Percentiles rank a stretch among this genome's conserved stretches.
phyloP scores from a whole-genome alignment of 2,329 filamentous ascomycete species.

The Fusarium sp. region DNA sequence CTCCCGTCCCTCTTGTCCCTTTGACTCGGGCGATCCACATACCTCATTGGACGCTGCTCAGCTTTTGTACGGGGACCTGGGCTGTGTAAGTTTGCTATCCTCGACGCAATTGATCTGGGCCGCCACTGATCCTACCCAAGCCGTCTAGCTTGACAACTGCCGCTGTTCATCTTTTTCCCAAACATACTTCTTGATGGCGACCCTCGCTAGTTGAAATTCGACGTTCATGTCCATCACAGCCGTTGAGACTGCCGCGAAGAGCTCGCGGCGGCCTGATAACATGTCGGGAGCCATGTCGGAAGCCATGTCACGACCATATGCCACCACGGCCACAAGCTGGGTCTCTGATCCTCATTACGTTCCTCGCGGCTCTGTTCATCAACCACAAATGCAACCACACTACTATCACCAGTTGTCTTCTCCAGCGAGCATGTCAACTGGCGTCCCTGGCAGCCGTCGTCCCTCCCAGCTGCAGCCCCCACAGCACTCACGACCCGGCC shows the following conservation, averaged over 20 bases:
- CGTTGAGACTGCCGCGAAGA: constrained; percentile 32
- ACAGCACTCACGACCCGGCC: constrained; percentile 16
- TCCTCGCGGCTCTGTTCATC: constrained; percentile 39
- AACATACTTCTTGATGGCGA: constrained; percentile 25
- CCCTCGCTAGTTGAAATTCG: constrained; percentile 17
- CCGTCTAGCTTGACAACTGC: constrained; percentile 29
- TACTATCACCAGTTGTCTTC: constrained; percentile 46
- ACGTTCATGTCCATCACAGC: constrained; percentile 39
- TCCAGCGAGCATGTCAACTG: constrained; percentile 40
- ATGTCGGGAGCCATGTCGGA: constrained; percentile 29
- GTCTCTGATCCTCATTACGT: constrained; percentile 33
- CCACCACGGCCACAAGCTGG: constrained; percentile 34
- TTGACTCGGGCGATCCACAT: constrained; percentile 30
- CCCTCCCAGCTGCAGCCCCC: constrained; percentile 25
- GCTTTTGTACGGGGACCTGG: constrained; percentile 27
- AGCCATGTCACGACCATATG: constrained; percentile 43
- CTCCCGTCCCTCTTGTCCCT: constrained; percentile 33
- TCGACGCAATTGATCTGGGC: constrained; percentile 42
- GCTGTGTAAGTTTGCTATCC: constrained; percentile 40
- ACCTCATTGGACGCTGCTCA: constrained; percentile 34
- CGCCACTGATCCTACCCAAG: constrained; percentile 32
- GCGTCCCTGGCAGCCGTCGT: constrained; percentile 25
- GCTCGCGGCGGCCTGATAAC: constrained; percentile 25
- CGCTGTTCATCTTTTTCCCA: constrained; percentile 27
- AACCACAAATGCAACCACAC: constrained; percentile 44